phyloP scores from a whole-genome alignment of 2,329 filamentous ascomycete genomes.

The Neonectria hederae region DNA sequence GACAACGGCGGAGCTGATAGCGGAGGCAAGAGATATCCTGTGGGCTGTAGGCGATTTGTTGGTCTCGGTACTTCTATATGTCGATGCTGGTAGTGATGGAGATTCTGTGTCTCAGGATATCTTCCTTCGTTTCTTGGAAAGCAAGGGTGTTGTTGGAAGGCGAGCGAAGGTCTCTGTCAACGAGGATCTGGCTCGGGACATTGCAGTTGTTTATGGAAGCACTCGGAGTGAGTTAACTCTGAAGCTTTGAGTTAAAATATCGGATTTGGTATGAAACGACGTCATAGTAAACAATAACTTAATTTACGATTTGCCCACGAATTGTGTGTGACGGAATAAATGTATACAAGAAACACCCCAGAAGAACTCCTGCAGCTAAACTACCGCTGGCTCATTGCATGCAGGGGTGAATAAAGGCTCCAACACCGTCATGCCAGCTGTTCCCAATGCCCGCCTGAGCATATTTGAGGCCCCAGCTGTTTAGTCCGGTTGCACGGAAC shows the following conservation, averaged over 20 bases:
- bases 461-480: conserved; percentile 16
- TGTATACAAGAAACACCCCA: conserved; percentile 13
- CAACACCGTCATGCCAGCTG: conserved; percentile 14
- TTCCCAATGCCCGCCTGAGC: conserved; percentile 15
- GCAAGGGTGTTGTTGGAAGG: conserved; percentile 33
- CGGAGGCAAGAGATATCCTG: conserved; percentile 56
- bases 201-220: conserved; percentile 50
- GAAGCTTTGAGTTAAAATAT: conserved; percentile 37
- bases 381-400: neutral
- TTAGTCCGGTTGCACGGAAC: conserved; percentile 14
- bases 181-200: conserved; percentile 46
- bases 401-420: conserved; percentile 13
- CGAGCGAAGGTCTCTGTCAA: conserved; percentile 28
- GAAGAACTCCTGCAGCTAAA: neutral
- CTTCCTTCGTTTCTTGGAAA: conserved; percentile 51
- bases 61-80: conserved; percentile 53
- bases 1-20: conserved; percentile 52
- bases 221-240: conserved; percentile 17
- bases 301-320: neutral
- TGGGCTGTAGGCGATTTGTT: conserved; percentile 56
- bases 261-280: neutral
- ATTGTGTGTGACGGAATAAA: neutral
- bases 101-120: conserved; percentile 51
- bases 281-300: neutral
- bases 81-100: conserved; percentile 51